Conservation (phyloP, 2,329 filamentous ascomycete species). For the Colletotrichum sojae region DNA sequence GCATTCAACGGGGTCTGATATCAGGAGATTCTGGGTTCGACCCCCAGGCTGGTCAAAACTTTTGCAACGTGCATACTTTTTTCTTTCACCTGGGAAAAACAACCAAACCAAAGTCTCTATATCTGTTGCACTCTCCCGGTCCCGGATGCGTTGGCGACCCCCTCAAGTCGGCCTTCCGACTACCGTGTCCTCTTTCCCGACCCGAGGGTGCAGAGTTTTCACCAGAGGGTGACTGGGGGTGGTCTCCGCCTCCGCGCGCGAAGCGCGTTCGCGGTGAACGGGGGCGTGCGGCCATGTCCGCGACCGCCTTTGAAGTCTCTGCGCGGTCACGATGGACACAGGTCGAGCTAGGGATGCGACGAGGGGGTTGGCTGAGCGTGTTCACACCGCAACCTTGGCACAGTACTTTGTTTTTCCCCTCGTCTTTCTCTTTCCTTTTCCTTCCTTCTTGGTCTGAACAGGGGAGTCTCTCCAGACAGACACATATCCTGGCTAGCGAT, state of each 20-base stretch:
- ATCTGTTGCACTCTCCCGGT: no score
- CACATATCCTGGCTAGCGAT: no score
- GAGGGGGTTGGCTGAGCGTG: not conserved
- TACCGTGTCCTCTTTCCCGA: conserved; percentile 6
- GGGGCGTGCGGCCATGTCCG: not conserved
- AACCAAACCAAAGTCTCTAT: not conserved
- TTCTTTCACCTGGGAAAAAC: not conserved
- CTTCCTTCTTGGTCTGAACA: no score
- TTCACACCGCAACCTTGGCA: not conserved
- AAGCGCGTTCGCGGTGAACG: not conserved
- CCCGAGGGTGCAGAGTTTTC: conserved; percentile 14
- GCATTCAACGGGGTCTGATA: not conserved
- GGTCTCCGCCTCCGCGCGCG: not conserved
- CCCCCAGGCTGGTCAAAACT: conserved; percentile 39
- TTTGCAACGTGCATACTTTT: not conserved
- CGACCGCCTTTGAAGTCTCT: not conserved
- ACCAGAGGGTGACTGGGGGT: not conserved
- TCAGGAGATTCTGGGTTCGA: conserved; percentile 42
- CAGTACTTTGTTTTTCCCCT: no score
- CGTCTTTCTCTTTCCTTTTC: no score
- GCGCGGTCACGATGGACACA: not conserved
- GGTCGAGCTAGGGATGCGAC: not conserved
- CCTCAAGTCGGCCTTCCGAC: conserved; percentile 1
- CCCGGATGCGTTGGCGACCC: no score
- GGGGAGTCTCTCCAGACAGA: no score